A percentile compares a stretch with the other conserved stretches of the same genome.
phyloP scores from a whole-genome alignment of 331 rosid genomes.

The Arachis monticola region DNA sequence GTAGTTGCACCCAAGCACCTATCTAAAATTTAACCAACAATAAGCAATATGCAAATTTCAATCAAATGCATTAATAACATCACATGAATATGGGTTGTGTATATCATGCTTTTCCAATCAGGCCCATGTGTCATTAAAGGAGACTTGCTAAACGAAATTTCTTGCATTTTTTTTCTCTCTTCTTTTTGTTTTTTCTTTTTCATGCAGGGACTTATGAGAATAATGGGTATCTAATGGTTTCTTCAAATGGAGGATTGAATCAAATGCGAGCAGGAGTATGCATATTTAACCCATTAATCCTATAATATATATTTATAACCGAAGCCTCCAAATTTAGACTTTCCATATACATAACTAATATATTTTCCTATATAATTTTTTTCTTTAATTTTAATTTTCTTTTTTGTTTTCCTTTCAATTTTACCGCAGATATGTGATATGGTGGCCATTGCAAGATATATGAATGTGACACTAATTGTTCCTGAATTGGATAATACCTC shows the following conservation, averaged over 20 bases:
- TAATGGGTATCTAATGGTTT: conserved; percentile 71
- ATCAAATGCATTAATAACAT: conserved; percentile 9
- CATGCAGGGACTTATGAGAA: conserved; percentile 57
- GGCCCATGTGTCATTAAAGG: not conserved
- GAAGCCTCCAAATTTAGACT: not conserved
- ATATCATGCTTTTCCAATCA: conserved; percentile 8
- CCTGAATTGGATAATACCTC: conserved; percentile 81
- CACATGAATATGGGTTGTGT: conserved; percentile 8
- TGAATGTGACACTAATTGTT: conserved; percentile 77
- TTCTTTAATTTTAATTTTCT: not conserved
- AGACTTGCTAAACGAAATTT: too few relatives aligned
- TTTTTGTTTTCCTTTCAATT: not conserved
- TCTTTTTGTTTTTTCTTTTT: conserved; percentile 9
- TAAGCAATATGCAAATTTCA: not conserved
- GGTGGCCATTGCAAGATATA: conserved; percentile 74
- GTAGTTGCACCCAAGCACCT: conserved; percentile 10
- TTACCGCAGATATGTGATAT: conserved; percentile 83
- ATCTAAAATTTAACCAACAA: conserved; percentile 1
- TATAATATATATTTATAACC: not conserved
- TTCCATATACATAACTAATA: not conserved
- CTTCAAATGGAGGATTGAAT: conserved; percentile 78
- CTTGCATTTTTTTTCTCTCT: too few relatives aligned
- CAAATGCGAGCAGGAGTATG: conserved; percentile 75
- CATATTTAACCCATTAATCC: not conserved
- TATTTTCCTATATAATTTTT: not conserved